Base-by-base conservation (phyloP, 495 filamentous ascomycete species). In the Trichoderma asperelloides region DNA sequence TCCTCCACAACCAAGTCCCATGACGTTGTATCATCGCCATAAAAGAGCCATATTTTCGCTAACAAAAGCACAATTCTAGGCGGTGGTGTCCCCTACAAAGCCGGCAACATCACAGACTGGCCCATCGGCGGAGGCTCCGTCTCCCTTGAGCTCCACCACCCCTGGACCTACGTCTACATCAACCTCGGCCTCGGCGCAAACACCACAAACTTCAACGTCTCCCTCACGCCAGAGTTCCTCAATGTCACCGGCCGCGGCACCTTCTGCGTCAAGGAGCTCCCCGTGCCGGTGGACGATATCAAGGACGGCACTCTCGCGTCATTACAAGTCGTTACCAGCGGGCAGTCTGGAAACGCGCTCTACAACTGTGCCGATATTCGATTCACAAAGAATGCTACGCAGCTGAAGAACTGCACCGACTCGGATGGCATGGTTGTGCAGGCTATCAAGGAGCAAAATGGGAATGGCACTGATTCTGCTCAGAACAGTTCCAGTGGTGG, bases 321-420 rank as follows among this genome's bases (percentile, higher is more conserved):
- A 45, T 68, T 89, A 63, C 87, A 89, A 73, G 76, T 90, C 39
- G 78, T 88, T 27, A 87, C 86, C 30, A 71, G 82, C 8, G 78
- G 76, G 5, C 66, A 68, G 0, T 76, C 65, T 9, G 87, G 87
- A 8, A 74, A 71, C 62, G 79, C 81, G 9, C 69, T 89, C 64
- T 89, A 88, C 69, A 89, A 88, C 69, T 89, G 87, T 71, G 85
- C 86, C 66, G 87, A 89, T 67, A 84, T 89, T 69, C 82, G 77
- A 16, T 87, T 89, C 76, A 75, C 75, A 27, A 67, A 76, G 57
- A 73, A 76, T 13, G 86, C 82, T 6, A 71, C 67, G 16, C 41
- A 72, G 3, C 78, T 83, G 18, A 63, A 67, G 6, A 73, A 75
- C 25, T 65, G 74, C 13, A 89, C 86, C 75, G 73, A 73, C 65